Evolutionary conservation across 78 protist species (phyloP), one percentile per base, ranked within the genome.

Genomic region (Protostelium mycophagum): DNA sequence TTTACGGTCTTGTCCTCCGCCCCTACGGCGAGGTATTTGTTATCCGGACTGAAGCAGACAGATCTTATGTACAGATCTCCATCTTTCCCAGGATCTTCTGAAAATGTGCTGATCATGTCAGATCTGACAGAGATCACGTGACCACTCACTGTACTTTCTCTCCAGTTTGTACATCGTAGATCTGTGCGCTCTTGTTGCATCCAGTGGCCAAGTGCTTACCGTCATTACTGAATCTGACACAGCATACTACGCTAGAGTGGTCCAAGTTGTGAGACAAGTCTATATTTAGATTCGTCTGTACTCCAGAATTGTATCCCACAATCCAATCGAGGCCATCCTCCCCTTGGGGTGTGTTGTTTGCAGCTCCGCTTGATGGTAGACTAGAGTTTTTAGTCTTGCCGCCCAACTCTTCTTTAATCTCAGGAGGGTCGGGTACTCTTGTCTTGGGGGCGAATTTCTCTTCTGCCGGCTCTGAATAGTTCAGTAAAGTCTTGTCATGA

Each of bases 41-140:
- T 91, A 91, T 96, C 98, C 37, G 98, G 98, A 89, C 96, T 92
- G 92, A 96, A 96, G 90, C 97, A 96, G 35, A 96, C 98, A 34
- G 95, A 87, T 35, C 98, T 88, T 84, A 96, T 87, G 88, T 96
- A 96, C 37, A 90, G 39, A 39, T 94, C 97, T 16, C 91, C 96
- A 85, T 90, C 93, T 73, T 83, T 91, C 28, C 88, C 94, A 34
- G 85, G 51, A 25, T 86, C 93, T 85, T 95, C 97, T 38, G 39
- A 63, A 85, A 90, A 90, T 16, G 87, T 34, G 35, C 93, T 88
- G 38, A 1, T 85, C 83, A 34, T 38, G 37, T 35, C 51, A 89
- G 86, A n/a, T 28, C 63, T 28, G 1, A 84, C 31, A 38, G 87
- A 28, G 31, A 39, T 83, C 85, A 0, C 38, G n/a, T 28, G 83